phyloP scores from a whole-genome alignment of 768 basidiomycete species.

The Mycena floridula region DNA sequence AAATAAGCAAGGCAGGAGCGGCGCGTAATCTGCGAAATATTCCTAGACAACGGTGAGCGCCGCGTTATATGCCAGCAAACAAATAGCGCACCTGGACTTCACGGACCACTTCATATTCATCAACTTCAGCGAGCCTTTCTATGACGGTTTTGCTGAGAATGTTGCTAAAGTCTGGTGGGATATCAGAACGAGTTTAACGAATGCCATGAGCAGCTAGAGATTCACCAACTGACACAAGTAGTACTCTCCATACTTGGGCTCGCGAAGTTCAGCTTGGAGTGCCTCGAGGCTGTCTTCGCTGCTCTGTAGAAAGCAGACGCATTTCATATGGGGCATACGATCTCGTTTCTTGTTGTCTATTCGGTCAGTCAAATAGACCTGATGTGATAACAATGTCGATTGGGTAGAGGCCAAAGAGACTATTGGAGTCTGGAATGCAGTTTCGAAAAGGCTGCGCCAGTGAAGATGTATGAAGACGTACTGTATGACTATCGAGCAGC shows the following conservation, averaged over 20 bases:
- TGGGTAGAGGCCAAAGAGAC: conserved; percentile 94
- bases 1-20: conserved; percentile 81
- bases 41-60: conserved; percentile 46
- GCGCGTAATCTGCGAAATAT: conserved; percentile 95
- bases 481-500: conserved; percentile 90
- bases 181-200: conserved; percentile 14
- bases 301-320: conserved; percentile 87
- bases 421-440: conserved; percentile 74
- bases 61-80: neutral
- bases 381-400: conserved; percentile 86
- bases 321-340: conserved; percentile 94
- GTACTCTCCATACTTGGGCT: conserved; percentile 96
- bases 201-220: conserved; percentile 26
- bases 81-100: conserved; percentile 80
- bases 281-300: conserved; percentile 79
- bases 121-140: conserved; percentile 87
- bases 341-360: conserved; percentile 93
- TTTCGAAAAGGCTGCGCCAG: neutral
- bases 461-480: conserved; percentile 27
- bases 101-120: conserved; percentile 93
- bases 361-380: conserved; percentile 96
- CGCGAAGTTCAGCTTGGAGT: conserved; percentile 75
- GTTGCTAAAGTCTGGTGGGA: conserved; percentile 84
- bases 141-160: conserved; percentile 84
- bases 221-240: conserved; percentile 96